Conservation (phyloP, 2,329 filamentous ascomycete species). For the Thelonectria blattea region DNA sequence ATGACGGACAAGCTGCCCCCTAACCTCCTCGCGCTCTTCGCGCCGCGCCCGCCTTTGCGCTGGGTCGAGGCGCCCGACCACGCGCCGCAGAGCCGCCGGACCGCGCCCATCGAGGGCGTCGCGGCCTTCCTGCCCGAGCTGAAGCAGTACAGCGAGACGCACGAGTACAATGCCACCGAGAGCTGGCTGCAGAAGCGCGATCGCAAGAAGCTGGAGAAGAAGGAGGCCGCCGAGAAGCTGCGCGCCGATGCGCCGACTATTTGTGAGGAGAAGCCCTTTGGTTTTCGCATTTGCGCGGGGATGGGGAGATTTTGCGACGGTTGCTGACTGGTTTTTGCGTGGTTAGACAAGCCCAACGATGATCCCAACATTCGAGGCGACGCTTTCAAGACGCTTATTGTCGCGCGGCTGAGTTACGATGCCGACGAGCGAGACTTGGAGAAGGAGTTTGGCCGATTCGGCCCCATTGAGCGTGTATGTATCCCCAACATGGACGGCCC, state of each 20-base stretch:
- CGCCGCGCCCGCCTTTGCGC: constrained; percentile 88
- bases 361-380: constrained; percentile 92
- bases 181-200: constrained; percentile 91
- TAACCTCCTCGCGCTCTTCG: constrained; percentile 91
- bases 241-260: constrained; percentile 67
- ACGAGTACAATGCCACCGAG: constrained; percentile 81
- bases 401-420: constrained; percentile 88
- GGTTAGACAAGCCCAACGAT: constrained; percentile 76
- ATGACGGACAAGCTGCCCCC: constrained; percentile 98
- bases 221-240: constrained; percentile 68
- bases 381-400: constrained; percentile 93
- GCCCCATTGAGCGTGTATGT: constrained; percentile 87
- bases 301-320: not conserved
- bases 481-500: not conserved
- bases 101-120: constrained; percentile 73
- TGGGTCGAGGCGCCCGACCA: constrained; percentile 86
- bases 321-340: constrained; percentile 25
- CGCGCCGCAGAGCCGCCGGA: constrained; percentile 81
- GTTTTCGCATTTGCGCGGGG: not conserved
- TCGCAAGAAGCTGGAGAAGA: constrained; percentile 82
- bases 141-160: constrained; percentile 77
- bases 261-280: constrained; percentile 58
- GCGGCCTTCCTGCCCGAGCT: constrained; percentile 77
- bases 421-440: constrained; percentile 89
- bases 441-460: constrained; percentile 90